phyloP scores from a whole-genome alignment of 1,284 basidiomycete species.

The Malassezia brasiliensis region DNA sequence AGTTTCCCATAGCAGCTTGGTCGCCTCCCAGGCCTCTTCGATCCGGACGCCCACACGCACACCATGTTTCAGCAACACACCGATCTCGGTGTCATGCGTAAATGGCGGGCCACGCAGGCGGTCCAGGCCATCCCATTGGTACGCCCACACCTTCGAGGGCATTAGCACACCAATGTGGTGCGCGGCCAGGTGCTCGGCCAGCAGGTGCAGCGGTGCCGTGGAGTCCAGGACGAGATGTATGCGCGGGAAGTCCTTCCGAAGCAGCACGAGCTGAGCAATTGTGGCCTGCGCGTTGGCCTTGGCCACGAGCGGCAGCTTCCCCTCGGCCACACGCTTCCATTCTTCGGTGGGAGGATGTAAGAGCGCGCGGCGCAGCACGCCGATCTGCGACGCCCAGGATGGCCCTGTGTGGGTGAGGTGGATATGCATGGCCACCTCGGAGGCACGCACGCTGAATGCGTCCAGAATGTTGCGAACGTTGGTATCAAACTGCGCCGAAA shows the following conservation, averaged over 20 bases:
- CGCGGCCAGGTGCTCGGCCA: constrained; percentile 59
- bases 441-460: constrained; percentile 58
- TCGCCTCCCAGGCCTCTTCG: constrained; percentile 55
- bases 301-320: constrained; percentile 61
- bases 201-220: constrained; percentile 62
- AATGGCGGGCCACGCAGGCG: constrained; percentile 67
- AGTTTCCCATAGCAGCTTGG: constrained; percentile 59
- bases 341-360: constrained; percentile 51
- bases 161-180: constrained; percentile 66
- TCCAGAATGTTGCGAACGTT: constrained; percentile 51
- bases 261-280: constrained; percentile 63
- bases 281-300: constrained; percentile 62
- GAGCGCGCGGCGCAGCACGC: constrained; percentile 60
- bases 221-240: constrained; percentile 58
- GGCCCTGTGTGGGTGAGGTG: constrained; percentile 52
- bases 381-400: constrained; percentile 63
- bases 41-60: constrained; percentile 68
- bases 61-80: constrained; percentile 58
- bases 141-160: constrained; percentile 58
- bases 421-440: constrained; percentile 64
- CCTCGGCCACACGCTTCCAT: constrained; percentile 46
- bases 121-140: constrained; percentile 61
- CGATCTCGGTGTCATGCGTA: constrained; percentile 59
- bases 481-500: constrained; percentile 24
- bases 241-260: constrained; percentile 64